Evolutionary conservation across 1,284 basidiomycete genomes (phyloP).

Genomic region (Cerioporus squamosus): DNA sequence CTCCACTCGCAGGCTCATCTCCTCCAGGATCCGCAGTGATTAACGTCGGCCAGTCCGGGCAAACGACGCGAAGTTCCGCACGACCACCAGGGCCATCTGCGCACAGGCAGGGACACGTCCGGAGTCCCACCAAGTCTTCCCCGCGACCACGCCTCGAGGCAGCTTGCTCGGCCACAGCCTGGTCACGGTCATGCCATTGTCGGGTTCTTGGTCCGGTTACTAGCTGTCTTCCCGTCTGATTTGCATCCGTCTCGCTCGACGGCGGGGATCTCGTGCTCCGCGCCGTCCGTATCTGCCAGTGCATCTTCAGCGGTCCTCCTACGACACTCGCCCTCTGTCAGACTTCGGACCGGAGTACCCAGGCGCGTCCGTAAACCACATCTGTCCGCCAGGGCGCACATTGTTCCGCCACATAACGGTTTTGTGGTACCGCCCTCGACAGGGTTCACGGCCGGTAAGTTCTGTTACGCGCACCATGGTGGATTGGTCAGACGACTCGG

Average conservation of each 20-base stretch:
- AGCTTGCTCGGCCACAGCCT: slow-evolving; percentile 4
- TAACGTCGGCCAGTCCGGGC: background rate
- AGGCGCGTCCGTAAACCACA: background rate
- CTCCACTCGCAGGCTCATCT: background rate
- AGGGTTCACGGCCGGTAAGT: slow-evolving; percentile 2
- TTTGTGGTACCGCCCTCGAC: background rate
- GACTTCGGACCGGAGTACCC: slow-evolving; percentile 2
- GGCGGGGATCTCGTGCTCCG: slow-evolving; percentile 11
- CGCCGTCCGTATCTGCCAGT: background rate
- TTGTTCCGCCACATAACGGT: slow-evolving; percentile 1
- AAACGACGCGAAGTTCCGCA: background rate
- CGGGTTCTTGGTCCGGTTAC: slow-evolving; percentile 13
- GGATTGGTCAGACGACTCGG: background rate
- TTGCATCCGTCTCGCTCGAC: slow-evolving; percentile 6
- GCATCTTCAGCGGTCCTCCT: no score
- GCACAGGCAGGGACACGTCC: slow-evolving; percentile 1
- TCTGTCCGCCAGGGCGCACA: background rate
- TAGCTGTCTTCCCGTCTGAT: slow-evolving; percentile 20
- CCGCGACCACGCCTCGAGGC: slow-evolving; percentile 1
- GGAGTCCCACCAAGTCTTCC: background rate
- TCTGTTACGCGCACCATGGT: background rate
- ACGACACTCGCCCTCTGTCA: background rate
- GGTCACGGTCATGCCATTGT: background rate
- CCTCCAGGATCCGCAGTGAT: background rate
- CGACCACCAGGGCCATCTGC: slow-evolving; percentile 1